Percentiles rank a stretch among this genome's conserved stretches.
Evolutionary conservation across 2,329 filamentous ascomycete genomes (phyloP).

Genomic region (Aureobasidium sp.): DNA sequence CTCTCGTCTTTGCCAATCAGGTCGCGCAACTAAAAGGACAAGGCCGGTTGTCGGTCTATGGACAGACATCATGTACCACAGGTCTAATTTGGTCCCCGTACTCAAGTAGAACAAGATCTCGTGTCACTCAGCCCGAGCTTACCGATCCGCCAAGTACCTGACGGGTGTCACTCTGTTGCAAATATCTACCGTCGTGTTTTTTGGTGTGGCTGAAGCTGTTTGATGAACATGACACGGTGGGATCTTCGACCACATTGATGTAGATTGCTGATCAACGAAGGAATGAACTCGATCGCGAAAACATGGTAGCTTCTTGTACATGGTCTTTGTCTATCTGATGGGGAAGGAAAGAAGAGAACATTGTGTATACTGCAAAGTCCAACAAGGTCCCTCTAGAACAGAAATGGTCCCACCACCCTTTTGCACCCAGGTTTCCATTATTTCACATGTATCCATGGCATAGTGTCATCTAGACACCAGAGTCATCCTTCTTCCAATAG

Average conservation of each 20-base stretch:
- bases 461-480: slow-evolving; percentile 20
- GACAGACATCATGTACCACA: neutral
- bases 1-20: neutral
- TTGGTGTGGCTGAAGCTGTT: neutral
- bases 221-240: neutral
- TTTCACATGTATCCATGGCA: too few species aligned
- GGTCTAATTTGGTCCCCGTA: neutral
- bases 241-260: neutral
- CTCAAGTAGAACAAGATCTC: neutral
- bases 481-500: slow-evolving; percentile 25
- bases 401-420: neutral
- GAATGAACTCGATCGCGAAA: neutral
- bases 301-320: neutral
- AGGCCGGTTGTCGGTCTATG: neutral
- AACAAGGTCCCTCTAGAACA: neutral
- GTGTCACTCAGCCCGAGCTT: neutral
- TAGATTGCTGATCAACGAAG: neutral
- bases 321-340: neutral
- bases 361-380: neutral
- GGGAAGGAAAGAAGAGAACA: neutral
- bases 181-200: neutral
- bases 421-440: neutral
- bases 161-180: neutral
- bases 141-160: neutral
- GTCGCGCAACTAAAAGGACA: neutral